Conservation (phyloP, 2,329 filamentous ascomycete species). For the Penicillium sp. region DNA sequence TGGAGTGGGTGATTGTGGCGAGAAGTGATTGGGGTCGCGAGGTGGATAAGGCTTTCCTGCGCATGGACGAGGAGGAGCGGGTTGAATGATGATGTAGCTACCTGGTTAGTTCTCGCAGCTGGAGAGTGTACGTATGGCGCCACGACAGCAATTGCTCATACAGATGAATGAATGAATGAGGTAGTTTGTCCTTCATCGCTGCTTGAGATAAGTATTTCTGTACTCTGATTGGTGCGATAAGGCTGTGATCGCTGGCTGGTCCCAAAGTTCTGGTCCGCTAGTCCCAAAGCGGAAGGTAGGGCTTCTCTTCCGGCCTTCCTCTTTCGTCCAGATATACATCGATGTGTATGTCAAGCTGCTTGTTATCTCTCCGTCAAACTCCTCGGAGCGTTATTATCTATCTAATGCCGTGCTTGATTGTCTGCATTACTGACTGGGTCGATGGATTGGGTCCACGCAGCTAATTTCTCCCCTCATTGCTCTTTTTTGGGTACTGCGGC, state of each 20-base stretch:
- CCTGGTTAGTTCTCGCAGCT: not conserved
- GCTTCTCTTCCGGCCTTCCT: constrained; percentile 29
- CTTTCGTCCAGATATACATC: constrained; percentile 19
- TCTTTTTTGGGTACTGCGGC: constrained; percentile 11
- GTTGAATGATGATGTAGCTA: constrained; percentile 24
- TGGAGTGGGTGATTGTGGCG: constrained; percentile 81
- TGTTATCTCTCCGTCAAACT: not conserved
- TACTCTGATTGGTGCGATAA: constrained; percentile 17
- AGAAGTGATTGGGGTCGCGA: constrained; percentile 78
- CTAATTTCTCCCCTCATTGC: constrained; percentile 8
- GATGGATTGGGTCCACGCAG: not conserved
- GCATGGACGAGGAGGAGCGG: constrained; percentile 62
- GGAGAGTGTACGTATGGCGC: constrained; percentile 3
- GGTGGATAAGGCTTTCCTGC: constrained; percentile 71
- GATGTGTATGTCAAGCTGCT: not conserved
- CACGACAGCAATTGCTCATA: constrained; percentile 30
- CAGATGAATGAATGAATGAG: constrained; percentile 53
- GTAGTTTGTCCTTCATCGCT: constrained; percentile 11
- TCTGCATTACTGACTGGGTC: not conserved
- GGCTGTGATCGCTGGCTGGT: not conserved
- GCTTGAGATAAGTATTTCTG: not conserved
- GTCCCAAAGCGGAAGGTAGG: not conserved
- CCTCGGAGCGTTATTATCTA: not conserved
- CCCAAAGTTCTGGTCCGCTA: not conserved
- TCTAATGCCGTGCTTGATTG: not conserved